Evolutionary conservation across 2,329 filamentous ascomycete genomes (phyloP), one percentile per base, ranked within the genome.

Genomic region (Beauveria bassiana): DNA sequence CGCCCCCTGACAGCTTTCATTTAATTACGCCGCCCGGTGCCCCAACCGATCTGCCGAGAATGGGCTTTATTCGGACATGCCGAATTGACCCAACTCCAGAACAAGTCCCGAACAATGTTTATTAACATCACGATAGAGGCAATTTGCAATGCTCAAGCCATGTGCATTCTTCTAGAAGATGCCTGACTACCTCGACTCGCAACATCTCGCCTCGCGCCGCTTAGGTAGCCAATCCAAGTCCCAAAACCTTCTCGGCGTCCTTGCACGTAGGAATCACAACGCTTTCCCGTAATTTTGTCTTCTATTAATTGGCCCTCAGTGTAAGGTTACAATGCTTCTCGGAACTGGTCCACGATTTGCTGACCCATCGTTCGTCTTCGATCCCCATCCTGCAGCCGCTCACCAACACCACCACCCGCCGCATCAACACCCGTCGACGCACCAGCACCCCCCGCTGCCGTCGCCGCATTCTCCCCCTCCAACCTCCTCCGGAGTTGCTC

Each of bases 331-430:
- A 76, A 66, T 6, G 73, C 73, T 59, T 76, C 74, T 55, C 74
- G 67, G 62, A 87, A 84, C 70, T 86, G 83, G 67, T 87, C 83
- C 63, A 87, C 73, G 47, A 87, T 78, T 71, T 86, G 83, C 68
- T 86, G 81, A 3, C 83, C 82, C 73, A 86, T 78, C 0, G 83
- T 83, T 65, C 86, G 79, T 64, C 84, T 77, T 60, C 83, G 76
- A 58, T 80, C 81, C 1, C 14, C 56, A 45, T 74, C 75, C 59
- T 80, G 80, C 1, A 72, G 77, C 5, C 76, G 78, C 2, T 72
- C 46, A 24, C 57, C 47, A 16, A 24, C 57, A 10, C 57, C 50
- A 31, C 57, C 50, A 31, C 22, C 22, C n/a, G n/a, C 82, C 2
- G 79, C 72, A 47, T 62, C 78, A 73, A 55, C 75, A 14, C 76